A percentile compares a stretch with the other conserved stretches of the same genome.
These are phyloP conservation scores for Collybiopsis luxurians DNA, from an alignment of 768 basidiomycete species.

Conservation along the genomic window DNA sequence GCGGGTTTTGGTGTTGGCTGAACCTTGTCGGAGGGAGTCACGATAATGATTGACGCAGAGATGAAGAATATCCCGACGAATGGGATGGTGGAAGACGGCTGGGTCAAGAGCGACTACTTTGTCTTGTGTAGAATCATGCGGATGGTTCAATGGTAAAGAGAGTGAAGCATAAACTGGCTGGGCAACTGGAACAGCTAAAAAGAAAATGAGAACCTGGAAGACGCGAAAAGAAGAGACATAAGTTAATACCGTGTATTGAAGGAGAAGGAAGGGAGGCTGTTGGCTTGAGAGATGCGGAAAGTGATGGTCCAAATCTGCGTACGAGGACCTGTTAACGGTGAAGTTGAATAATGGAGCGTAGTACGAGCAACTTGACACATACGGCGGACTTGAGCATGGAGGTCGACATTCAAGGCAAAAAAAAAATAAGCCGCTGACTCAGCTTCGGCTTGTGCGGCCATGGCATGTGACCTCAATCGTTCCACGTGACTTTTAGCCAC, in stretches of 20 bases:
- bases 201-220: neutral
- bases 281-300: neutral
- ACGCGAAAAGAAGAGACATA: slow-evolving; percentile 9
- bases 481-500: too few relatives aligned
- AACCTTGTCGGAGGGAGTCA: slow-evolving; percentile 88
- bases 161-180: slow-evolving; percentile 61
- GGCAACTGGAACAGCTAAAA: slow-evolving; percentile 33
- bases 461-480: neutral
- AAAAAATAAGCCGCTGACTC: neutral
- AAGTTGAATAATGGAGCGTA: neutral
- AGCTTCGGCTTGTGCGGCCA: neutral
- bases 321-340: neutral
- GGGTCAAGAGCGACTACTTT: slow-evolving; percentile 67
- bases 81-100: slow-evolving; percentile 84
- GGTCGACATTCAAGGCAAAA: too few relatives aligned
- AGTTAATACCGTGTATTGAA: slow-evolving; percentile 4
- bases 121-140: slow-evolving; percentile 33
- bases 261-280: neutral
- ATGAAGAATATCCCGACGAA: slow-evolving; percentile 91
- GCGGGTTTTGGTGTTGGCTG: slow-evolving; percentile 88
- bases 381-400: slow-evolving; percentile 8
- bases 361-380: neutral
- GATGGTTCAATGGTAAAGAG: slow-evolving; percentile 52
- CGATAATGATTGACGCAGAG: slow-evolving; percentile 87
- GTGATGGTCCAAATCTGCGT: neutral